These are phyloP conservation scores for Laguncularia racemosa DNA, from an alignment of 345 rosid species.

Conservation along the genomic window DNA sequence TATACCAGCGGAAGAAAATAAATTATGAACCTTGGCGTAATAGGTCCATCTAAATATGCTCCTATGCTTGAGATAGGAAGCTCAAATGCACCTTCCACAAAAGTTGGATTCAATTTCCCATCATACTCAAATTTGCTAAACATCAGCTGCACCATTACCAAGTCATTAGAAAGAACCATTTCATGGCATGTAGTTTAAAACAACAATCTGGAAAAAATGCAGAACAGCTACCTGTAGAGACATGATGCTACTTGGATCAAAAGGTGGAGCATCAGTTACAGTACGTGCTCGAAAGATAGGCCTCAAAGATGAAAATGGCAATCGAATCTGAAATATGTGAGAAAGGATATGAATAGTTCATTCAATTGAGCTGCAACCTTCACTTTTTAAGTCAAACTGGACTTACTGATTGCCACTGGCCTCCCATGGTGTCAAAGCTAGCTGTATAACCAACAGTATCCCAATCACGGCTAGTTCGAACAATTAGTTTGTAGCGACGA, in stretches of 20 bases:
- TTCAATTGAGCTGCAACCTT: not conserved
- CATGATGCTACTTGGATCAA: constrained; percentile 55
- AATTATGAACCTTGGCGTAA: constrained; percentile 65
- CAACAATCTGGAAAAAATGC: not conserved
- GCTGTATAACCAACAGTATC: constrained; percentile 85
- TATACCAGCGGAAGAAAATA: not conserved
- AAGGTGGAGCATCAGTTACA: constrained; percentile 64
- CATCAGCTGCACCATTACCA: constrained; percentile 58
- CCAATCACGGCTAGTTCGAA: constrained; percentile 77
- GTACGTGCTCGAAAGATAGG: constrained; percentile 86
- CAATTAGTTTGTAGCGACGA: constrained; percentile 72
- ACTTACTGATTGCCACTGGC: constrained; percentile 89
- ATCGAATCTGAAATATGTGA: constrained; percentile 32
- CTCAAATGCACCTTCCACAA: constrained; percentile 78
- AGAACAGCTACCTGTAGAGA: constrained; percentile 59
- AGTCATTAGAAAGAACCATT: not conserved
- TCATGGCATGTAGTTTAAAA: not conserved
- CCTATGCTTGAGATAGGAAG: constrained; percentile 63
- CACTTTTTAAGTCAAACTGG: not conserved
- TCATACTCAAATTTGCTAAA: constrained; percentile 97
- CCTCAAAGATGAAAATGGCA: constrained; percentile 78
- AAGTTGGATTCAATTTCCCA: constrained; percentile 83
- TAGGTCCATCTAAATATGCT: constrained; percentile 64
- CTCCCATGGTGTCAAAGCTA: constrained; percentile 67
- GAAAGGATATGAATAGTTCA: not conserved